These are phyloP conservation scores for Cryptococcus hybrid DNA, from an alignment of 1,284 basidiomycete species.

Conservation along the genomic window DNA sequence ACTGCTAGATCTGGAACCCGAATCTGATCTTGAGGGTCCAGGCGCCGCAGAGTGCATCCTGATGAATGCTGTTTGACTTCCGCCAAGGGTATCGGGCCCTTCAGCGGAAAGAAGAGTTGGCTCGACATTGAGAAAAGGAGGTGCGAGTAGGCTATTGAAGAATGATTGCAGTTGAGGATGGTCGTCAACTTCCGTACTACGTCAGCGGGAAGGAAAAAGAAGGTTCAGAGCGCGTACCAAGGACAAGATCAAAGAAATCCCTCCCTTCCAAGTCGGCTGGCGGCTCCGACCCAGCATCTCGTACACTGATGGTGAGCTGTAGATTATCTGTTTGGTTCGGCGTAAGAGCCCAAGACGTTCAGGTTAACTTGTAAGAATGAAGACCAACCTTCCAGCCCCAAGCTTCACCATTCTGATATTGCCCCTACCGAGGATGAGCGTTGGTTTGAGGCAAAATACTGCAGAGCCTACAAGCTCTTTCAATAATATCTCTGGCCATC, in stretches of 20 bases:
- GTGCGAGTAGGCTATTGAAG: conserved; percentile 23
- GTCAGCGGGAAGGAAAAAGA: neutral
- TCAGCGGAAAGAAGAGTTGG: conserved; percentile 5
- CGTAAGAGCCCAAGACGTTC: neutral
- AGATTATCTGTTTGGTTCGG: conserved; percentile 30
- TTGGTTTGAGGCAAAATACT: conserved; percentile 43
- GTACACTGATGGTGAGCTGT: conserved; percentile 35
- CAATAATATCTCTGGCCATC: conserved; percentile 46
- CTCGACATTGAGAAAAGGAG: conserved; percentile 12
- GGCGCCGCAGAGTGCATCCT: conserved; percentile 16
- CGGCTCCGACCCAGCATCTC: conserved; percentile 41
- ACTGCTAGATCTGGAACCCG: neutral
- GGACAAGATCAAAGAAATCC: conserved; percentile 44
- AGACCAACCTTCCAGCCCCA: conserved; percentile 35
- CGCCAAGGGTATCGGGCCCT: conserved; percentile 2
- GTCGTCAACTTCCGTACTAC: conserved; percentile 17
- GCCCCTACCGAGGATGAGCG: neutral
- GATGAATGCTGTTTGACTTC: conserved; percentile 27
- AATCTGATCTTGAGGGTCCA: neutral
- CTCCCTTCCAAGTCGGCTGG: conserved; percentile 35
- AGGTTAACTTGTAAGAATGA: neutral
- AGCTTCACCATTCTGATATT: conserved; percentile 4
- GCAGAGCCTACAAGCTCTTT: conserved; percentile 44
- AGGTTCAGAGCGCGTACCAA: conserved; percentile 19
- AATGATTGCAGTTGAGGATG: conserved; percentile 24